These are phyloP conservation scores for Gillenia trifoliata DNA, from an alignment of 306 rosid genomes.

Conservation along the genomic window DNA sequence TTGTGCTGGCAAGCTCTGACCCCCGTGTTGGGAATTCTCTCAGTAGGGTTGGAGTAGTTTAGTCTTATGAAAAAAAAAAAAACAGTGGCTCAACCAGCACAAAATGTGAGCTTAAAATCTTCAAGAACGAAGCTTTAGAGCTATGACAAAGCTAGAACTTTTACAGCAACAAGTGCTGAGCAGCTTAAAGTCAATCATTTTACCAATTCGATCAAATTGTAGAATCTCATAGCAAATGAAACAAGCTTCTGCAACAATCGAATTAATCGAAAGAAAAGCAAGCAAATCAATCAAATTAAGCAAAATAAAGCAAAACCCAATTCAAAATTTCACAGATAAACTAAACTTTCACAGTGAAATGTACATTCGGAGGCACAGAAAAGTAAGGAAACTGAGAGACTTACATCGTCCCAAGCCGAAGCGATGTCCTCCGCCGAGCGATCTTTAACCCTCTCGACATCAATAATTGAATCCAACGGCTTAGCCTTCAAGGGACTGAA, in stretches of 20 bases:
- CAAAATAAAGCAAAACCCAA: background rate
- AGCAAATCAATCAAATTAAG: background rate
- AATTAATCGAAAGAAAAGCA: background rate
- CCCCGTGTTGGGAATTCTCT: no score
- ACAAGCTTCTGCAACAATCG: background rate
- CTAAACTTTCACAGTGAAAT: background rate
- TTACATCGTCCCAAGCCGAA: slow-evolving; percentile 93
- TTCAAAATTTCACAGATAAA: background rate
- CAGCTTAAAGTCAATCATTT: background rate
- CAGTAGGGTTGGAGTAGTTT: background rate
- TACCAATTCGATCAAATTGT: background rate
- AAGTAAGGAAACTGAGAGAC: slow-evolving; percentile 12
- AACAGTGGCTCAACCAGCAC: background rate
- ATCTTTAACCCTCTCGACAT: slow-evolving; percentile 58
- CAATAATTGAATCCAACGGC: slow-evolving; percentile 74
- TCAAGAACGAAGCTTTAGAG: background rate
- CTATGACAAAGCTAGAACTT: background rate
- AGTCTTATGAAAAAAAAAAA: background rate
- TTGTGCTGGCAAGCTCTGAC: no score
- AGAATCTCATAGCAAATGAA: background rate
- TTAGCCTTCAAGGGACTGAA: slow-evolving; percentile 72
- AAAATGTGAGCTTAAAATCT: background rate
- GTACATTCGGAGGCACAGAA: background rate
- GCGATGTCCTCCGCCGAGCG: slow-evolving; percentile 68
- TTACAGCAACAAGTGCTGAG: background rate